Base-by-base conservation (phyloP, 768 basidiomycete species). In the Ephemerocybe angulata region DNA sequence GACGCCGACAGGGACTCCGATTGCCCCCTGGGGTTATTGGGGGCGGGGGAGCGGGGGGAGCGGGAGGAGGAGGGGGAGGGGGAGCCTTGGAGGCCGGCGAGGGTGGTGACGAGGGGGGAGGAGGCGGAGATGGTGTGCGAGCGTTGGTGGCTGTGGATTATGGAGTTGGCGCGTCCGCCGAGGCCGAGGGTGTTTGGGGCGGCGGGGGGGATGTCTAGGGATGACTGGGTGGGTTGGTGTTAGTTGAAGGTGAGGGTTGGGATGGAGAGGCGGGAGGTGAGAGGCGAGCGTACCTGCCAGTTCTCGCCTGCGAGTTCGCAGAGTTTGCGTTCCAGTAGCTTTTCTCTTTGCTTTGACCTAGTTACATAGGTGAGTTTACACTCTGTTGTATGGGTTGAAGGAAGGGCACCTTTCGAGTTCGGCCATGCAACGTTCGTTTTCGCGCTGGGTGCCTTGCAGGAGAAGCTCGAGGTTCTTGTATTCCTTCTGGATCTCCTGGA, bases 351-450 rank as follows among this genome's bases (percentile, higher is more conserved):
- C 55, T 82, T 88, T 3, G 74, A 78, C 59, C 86, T 46, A 22
- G n/a, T 84, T 60, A 29, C 6, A 53, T 50, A 33, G 49, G 28
- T 21, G n/a, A 30, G 25, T 37, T 31, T 33, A 37, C 21, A 47
- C 29, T 33, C 46, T 48, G 29, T 22, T 38, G 25, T n/a, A 3
- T 13, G 24, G 28, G 54, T 29, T 50, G 28, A 35, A 40, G 29
- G 13, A 38, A 44, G 46, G 19, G 48, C 54, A 85, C 87, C 85
- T 76, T 53, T 92, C 90, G 2, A 90, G 74, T 55, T 91, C 88
- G 0, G 81, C 76, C 90, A 93, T 92, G 58, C 85, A 87, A 47
- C 86, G 77, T 61, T 92, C 90, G 62, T 93, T 93, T 72, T 93
- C 91, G 48, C 89, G 74, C 59, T 91, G 89, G 0, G 90, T 92